A percentile compares a stretch with the other conserved stretches of the same genome.
phyloP scores from a whole-genome alignment of 129 eudicot species.

The Pittosporum tobira region DNA sequence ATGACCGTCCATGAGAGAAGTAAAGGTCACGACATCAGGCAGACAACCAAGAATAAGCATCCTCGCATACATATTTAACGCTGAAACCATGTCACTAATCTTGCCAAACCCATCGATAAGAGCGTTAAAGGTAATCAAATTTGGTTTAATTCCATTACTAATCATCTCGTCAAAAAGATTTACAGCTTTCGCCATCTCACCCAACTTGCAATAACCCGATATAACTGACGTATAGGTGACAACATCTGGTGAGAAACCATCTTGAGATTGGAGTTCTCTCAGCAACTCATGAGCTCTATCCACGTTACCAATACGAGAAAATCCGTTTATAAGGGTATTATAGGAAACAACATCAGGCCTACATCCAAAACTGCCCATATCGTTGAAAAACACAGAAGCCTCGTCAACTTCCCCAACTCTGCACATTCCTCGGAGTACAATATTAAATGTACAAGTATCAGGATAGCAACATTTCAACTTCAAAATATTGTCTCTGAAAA shows the following conservation, averaged over 20 bases:
- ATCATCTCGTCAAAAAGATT: constrained; percentile 52
- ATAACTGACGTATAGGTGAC: constrained; percentile 71
- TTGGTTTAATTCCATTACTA: constrained; percentile 50
- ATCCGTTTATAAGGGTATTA: constrained; percentile 59
- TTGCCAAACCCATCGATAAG: constrained; percentile 81
- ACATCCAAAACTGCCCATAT: constrained; percentile 50
- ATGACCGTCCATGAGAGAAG: constrained; percentile 59
- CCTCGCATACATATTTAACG: constrained; percentile 33
- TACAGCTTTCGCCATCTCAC: constrained; percentile 52
- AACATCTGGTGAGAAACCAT: constrained; percentile 51
- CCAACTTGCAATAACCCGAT: constrained; percentile 60
- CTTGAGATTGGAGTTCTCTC: constrained; percentile 26
- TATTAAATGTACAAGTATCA: constrained; percentile 59
- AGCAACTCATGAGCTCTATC: constrained; percentile 48
- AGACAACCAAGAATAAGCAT: constrained; percentile 40
- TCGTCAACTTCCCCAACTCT: constrained; percentile 38
- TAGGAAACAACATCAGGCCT: constrained; percentile 58
- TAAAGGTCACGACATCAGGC: constrained; percentile 80
- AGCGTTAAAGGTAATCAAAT: constrained; percentile 46
- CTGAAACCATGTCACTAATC: constrained; percentile 47
- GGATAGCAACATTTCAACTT: constrained; percentile 32
- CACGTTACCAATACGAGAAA: constrained; percentile 47
- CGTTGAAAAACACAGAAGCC: constrained; percentile 45
- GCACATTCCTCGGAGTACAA: constrained; percentile 70
- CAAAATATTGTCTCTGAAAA: constrained; percentile 48